These are phyloP conservation scores for Debaryomyces subglobosus DNA, from an alignment of 1,139 yeast genomes.

Conservation along the genomic window DNA sequence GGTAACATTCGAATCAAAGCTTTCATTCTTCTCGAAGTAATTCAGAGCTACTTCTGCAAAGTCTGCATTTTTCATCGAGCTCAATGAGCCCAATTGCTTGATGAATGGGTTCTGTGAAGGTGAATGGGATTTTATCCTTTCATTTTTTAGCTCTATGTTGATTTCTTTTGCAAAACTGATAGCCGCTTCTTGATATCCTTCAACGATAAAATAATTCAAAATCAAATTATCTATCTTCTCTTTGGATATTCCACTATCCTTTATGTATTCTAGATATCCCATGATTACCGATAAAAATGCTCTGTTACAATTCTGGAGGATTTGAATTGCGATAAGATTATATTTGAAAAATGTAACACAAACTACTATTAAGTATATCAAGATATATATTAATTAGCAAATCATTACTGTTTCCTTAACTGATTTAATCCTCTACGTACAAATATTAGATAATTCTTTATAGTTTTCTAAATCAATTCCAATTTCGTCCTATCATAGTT, in stretches of 20 bases:
- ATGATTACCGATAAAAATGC: neutral
- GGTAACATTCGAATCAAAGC: neutral
- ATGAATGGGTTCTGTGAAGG: constrained; percentile 7
- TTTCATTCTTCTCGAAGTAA: constrained; percentile 15
- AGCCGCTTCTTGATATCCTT: constrained; percentile 60
- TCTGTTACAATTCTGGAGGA: neutral
- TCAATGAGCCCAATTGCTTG: constrained; percentile 9
- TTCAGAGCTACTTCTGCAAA: constrained; percentile 21
- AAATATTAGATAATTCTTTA: constrained; percentile 3
- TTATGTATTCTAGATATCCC: constrained; percentile 7
- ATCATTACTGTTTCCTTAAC: neutral
- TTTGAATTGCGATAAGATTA: constrained; percentile 4
- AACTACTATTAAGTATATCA: neutral
- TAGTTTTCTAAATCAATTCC: constrained; percentile 12
- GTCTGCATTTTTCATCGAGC: constrained; percentile 17
- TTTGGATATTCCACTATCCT: constrained; percentile 21
- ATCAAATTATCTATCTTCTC: constrained; percentile 48
- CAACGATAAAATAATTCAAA: constrained; percentile 58
- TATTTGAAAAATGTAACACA: neutral
- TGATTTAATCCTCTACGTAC: neutral
- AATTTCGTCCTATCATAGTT: constrained; percentile 7
- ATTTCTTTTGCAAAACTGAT: constrained; percentile 51
- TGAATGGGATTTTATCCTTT: constrained; percentile 5
- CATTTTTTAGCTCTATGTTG: constrained; percentile 18
- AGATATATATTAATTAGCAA: neutral